Base-by-base conservation (phyloP, 2,329 filamentous ascomycete genomes). In the Lanzia echinophila region DNA sequence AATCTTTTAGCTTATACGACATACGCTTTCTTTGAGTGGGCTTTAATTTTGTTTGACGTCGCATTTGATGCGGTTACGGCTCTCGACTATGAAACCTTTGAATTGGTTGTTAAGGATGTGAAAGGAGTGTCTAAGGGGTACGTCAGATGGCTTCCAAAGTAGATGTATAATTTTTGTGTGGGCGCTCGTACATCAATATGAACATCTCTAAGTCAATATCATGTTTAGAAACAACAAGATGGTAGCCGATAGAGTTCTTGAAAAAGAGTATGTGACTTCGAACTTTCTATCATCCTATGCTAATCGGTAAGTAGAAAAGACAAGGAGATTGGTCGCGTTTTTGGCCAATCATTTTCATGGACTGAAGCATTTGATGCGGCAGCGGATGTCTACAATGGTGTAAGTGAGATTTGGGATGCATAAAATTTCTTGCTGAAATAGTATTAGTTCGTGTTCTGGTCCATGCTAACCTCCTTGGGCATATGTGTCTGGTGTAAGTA, bases 21-120 rank as follows among this genome's bases (percentile, higher is more conserved):
- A 50, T 99, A 99, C 71, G 87, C 94, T 59, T 96, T 99, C 73
- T 96, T 97, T 71, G 94, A 99, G 72, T 99, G 94, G 94, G 78
- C 90, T 20, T 78, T 99, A 58, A 90, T 99, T 67, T 76, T 99
- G 62, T 89, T 96, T 69, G 94, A 99, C 70, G 90, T 99, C 55
- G 92, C 82, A 31, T 99, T 99, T 73, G 94, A 99, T 74, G 90
- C 94, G 50, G 87, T 97, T 56, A 97, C 94, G 11, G 86, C 89
- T 54, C 75, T 95, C 65, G 94, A 99, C 75, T 99, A 97, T 74
- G 79, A 84, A 59, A 83, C 86, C 52, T 88, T 97, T 68, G 92
- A 97, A 70, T 75, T 99, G 65, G 79, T 90, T 63, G 79, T 99
- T 60, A 89, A 83, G 75, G 92, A 97, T 75, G 80, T 91, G 62